Conservation (phyloP, 2,329 filamentous ascomycete genomes). For the Trichoderma arundinaceum region DNA sequence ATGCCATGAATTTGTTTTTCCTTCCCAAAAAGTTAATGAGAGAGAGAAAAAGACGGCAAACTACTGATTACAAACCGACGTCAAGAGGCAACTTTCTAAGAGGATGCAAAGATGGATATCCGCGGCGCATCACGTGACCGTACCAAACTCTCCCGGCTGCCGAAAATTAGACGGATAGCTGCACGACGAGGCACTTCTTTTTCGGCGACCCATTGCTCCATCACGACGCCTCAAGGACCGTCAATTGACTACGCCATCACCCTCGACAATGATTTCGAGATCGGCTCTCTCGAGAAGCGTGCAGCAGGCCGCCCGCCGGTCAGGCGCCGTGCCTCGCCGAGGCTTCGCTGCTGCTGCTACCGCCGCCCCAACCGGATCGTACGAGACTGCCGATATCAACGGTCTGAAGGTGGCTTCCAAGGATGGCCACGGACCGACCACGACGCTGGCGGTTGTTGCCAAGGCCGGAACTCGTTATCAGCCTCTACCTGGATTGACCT, state of each 20-base stretch:
- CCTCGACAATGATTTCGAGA: slow-evolving; percentile 67
- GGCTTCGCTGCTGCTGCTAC: slow-evolving; percentile 57
- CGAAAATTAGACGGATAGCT: slow-evolving; percentile 54
- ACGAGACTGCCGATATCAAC: slow-evolving; percentile 82
- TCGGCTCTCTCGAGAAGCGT: slow-evolving; percentile 63
- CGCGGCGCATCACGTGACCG: slow-evolving; percentile 45
- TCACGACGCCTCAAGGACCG: slow-evolving; percentile 52
- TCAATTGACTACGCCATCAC: slow-evolving; percentile 62
- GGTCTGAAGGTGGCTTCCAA: slow-evolving; percentile 93
- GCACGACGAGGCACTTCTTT: slow-evolving; percentile 51
- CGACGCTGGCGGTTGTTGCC: slow-evolving; percentile 87
- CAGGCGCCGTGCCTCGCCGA: slow-evolving; percentile 62
- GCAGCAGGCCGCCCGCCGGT: slow-evolving; percentile 63
- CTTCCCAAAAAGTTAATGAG: background rate
- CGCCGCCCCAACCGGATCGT: slow-evolving; percentile 73
- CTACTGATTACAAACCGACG: slow-evolving; percentile 28
- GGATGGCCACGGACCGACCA: slow-evolving; percentile 86
- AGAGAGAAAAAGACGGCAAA: background rate
- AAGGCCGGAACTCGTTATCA: slow-evolving; percentile 96
- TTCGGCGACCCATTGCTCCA: slow-evolving; percentile 46
- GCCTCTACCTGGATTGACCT: slow-evolving; percentile 84
- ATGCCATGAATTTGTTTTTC: slow-evolving; percentile 12
- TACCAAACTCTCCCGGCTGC: slow-evolving; percentile 40
- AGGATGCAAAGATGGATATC: slow-evolving; percentile 23
- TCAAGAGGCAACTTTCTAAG: slow-evolving; percentile 14